phyloP scores from a whole-genome alignment of 352 stramenopile species.

The Sclerospora graminicola region DNA sequence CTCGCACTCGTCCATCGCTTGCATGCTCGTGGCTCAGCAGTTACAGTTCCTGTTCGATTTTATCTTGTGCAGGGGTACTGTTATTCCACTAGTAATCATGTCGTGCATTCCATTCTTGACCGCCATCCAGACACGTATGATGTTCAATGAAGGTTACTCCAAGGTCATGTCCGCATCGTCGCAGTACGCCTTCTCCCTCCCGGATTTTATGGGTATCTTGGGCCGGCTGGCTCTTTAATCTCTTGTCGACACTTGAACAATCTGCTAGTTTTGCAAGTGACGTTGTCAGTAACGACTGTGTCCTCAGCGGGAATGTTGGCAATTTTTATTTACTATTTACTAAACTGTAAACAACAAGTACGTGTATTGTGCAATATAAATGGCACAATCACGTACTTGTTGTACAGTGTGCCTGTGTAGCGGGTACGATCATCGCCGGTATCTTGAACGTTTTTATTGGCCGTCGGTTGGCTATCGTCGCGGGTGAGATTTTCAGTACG shows the following conservation, averaged over 20 bases:
- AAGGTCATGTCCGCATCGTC: constrained; percentile 71
- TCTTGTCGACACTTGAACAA: constrained; percentile 53
- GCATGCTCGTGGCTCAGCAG: constrained; percentile 48
- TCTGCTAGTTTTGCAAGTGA: constrained; percentile 63
- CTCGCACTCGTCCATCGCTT: constrained; percentile 39
- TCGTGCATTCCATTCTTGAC: constrained; percentile 70
- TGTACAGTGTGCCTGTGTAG: constrained; percentile 35
- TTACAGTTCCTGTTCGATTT: constrained; percentile 78
- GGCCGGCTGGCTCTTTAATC: constrained; percentile 60
- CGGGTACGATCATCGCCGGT: constrained; percentile 43
- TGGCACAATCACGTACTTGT: constrained; percentile 44
- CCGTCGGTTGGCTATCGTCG: constrained; percentile 51
- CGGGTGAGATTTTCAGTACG: constrained; percentile 48
- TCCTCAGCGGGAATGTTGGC: constrained; percentile 38
- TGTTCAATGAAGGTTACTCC: constrained; percentile 80
- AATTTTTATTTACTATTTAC: too few relatives aligned
- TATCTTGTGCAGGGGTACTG: constrained; percentile 49
- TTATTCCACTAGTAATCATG: constrained; percentile 56
- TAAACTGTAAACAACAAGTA: too few relatives aligned
- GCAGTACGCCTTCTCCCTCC: constrained; percentile 68
- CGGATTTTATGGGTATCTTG: constrained; percentile 51
- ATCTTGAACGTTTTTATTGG: constrained; percentile 53
- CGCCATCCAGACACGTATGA: constrained; percentile 76
- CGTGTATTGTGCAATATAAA: too few relatives aligned
- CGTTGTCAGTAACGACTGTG: constrained; percentile 39